Evolutionary conservation across 2,329 filamentous ascomycete genomes (phyloP).

Genomic region (Colletotrichum sp.): DNA sequence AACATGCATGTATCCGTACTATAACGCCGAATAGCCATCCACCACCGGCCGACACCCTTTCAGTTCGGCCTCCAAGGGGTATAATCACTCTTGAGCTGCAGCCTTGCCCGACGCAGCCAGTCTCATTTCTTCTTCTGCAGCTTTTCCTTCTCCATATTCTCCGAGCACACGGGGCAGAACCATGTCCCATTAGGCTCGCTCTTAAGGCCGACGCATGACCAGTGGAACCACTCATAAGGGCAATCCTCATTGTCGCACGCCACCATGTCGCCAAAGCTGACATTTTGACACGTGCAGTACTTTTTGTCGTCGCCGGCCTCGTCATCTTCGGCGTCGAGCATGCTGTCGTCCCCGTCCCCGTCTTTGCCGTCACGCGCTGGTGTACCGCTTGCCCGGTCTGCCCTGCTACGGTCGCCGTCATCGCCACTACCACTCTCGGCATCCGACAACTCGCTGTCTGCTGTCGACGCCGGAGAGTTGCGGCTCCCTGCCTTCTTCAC

Average conservation of each 20-base stretch:
- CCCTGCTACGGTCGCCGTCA: constrained; percentile 46
- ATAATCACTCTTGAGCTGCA: neutral
- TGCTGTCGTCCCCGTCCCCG: constrained; percentile 55
- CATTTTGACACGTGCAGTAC: constrained; percentile 83
- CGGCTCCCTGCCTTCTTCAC: constrained; percentile 64
- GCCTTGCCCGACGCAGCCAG: neutral
- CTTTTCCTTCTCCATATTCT: constrained; percentile 53
- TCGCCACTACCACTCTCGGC: constrained; percentile 61
- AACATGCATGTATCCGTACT: neutral
- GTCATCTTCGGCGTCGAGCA: constrained; percentile 66
- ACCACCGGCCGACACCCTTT: neutral
- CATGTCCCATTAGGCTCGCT: constrained; percentile 71
- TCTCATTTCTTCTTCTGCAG: constrained; percentile 9
- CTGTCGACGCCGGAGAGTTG: constrained; percentile 67
- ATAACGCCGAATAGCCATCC: neutral
- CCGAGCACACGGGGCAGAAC: constrained; percentile 69
- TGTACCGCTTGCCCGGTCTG: constrained; percentile 22
- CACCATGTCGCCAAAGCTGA: constrained; percentile 88
- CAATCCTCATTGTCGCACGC: constrained; percentile 86
- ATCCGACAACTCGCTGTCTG: constrained; percentile 69
- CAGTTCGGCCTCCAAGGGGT: neutral
- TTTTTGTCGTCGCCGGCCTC: constrained; percentile 79
- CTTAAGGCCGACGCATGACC: constrained; percentile 73
- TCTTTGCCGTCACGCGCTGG: constrained; percentile 38
- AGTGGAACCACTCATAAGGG: constrained; percentile 88